Evolutionary conservation across 2,329 filamentous ascomycete species (phyloP).

Genomic region (Pseudopithomyces chartarum): DNA sequence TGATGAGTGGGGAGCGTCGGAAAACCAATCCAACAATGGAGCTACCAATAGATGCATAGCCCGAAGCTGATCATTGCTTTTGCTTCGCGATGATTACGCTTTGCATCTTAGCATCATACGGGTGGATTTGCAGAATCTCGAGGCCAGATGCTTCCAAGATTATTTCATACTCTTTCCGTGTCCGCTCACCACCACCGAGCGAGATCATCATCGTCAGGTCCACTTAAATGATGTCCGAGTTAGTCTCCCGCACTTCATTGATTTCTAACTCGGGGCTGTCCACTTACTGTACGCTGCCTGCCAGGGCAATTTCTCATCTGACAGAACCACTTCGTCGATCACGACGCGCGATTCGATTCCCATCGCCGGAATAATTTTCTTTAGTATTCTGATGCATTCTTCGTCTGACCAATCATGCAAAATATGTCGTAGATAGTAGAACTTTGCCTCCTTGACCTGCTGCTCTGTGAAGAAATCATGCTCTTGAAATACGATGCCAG

Average conservation of each 20-base stretch:
- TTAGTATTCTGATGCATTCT: conserved; percentile 32
- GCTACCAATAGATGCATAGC: background rate
- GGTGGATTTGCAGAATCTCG: conserved; percentile 28
- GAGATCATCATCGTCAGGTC: conserved; percentile 32
- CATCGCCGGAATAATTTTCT: conserved; percentile 31
- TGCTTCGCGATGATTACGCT: conserved; percentile 27
- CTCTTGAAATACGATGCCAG: conserved; percentile 32
- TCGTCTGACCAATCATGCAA: conserved; percentile 42
- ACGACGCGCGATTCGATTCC: conserved; percentile 33
- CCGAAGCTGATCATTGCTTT: conserved; percentile 10
- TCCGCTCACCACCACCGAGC: conserved; percentile 34
- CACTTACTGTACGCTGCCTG: conserved; percentile 27
- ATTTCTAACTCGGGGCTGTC: background rate
- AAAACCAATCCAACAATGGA: background rate
- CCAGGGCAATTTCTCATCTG: conserved; percentile 35
- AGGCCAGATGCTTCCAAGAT: conserved; percentile 30
- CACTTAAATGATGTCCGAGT: conserved; percentile 13
- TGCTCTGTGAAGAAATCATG: conserved; percentile 43
- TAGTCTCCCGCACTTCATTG: background rate
- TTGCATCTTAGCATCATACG: conserved; percentile 32
- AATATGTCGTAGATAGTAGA: conserved; percentile 40
- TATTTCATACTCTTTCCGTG: conserved; percentile 20
- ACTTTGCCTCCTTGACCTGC: conserved; percentile 32
- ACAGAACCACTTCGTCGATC: conserved; percentile 39
- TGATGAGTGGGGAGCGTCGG: no score